phyloP scores from a whole-genome alignment of 2,329 filamentous ascomycete genomes.

The Diaporthe velutina region DNA sequence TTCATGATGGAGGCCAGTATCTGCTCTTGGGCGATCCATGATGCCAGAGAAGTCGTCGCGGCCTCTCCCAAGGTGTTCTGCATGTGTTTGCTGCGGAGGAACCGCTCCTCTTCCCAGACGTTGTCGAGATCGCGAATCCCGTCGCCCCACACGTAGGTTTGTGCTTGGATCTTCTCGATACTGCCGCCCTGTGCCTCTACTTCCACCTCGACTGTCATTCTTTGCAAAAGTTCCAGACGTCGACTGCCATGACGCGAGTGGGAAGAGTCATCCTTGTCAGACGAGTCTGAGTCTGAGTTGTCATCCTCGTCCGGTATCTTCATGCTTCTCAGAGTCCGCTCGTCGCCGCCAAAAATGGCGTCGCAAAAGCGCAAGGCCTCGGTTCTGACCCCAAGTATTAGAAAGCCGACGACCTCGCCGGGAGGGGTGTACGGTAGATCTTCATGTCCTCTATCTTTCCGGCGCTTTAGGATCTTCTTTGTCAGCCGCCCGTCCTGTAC shows the following conservation, averaged over 20 bases:
- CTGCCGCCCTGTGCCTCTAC: neutral
- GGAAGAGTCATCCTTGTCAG: neutral
- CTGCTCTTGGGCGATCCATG: neutral
- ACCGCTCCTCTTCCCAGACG: slow-evolving; percentile 2
- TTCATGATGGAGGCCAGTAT: slow-evolving; percentile 8
- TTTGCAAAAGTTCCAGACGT: neutral
- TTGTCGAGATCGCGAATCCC: neutral
- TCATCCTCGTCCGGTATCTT: neutral
- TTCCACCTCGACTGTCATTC: neutral
- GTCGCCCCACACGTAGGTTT: neutral
- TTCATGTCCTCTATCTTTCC: neutral
- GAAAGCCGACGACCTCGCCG: neutral
- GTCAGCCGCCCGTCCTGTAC: neutral
- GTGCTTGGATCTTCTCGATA: neutral
- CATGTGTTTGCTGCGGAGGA: slow-evolving; percentile 2
- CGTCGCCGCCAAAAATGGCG: neutral
- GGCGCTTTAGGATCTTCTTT: neutral
- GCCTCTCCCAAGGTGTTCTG: neutral
- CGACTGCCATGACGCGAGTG: neutral
- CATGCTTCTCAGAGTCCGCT: neutral
- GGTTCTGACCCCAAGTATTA: neutral
- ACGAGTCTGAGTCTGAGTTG: neutral
- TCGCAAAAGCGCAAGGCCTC: slow-evolving; percentile 2
- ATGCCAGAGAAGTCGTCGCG: neutral
- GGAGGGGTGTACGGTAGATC: neutral